Evolutionary conservation across 2,329 filamentous ascomycete genomes (phyloP), one percentile per base, ranked within the genome.

Genomic region (Microsporum audouinii): DNA sequence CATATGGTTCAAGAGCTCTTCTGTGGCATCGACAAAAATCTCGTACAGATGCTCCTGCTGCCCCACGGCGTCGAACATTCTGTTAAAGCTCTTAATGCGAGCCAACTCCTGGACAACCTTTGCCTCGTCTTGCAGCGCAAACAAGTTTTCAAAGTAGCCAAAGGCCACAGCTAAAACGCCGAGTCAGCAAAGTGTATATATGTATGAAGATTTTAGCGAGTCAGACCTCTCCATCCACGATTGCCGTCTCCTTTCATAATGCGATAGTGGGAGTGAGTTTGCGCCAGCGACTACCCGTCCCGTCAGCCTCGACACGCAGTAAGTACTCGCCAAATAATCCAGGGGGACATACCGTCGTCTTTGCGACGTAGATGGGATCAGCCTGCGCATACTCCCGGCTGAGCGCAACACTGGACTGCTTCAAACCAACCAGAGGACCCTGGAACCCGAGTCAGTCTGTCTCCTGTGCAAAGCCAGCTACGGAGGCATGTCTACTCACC

Each of bases 141-240:
- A 79, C 60, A 97, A 80, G 53, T 85, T 87, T 75, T 99, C 94
- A 71, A 95, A 96, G 74, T 96, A 97, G 65, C 86, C 86, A 74
- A 95, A 99, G 29, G 87, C 91, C 71, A 96, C 88, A 58, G 92
- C 94, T 97, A 72, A 57, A 56, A 38, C 31, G 33, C 57, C 63
- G 36, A 68, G 17, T 77, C 62, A 77, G 69, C 64, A 61, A 33
- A 5, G 51, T 70, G 66, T 63, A 33, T 33, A 47, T 5, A 57
- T 45, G 57, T 5, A 6, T 45, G 61, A 57, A 65, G 63, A 62
- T 34, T 64, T 63, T n/a, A 12, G n/a, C 59, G 65, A 65, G 67
- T 77, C 86, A 79, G 81, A 96, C 92, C 94, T 87, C 92, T 84
- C 92, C 94, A 97, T 69, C 92, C 94, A 76, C 94, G 97, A 72